These are phyloP conservation scores for Skeletonema potamos DNA, from an alignment of 108 stramenopile species.

Conservation along the genomic window DNA sequence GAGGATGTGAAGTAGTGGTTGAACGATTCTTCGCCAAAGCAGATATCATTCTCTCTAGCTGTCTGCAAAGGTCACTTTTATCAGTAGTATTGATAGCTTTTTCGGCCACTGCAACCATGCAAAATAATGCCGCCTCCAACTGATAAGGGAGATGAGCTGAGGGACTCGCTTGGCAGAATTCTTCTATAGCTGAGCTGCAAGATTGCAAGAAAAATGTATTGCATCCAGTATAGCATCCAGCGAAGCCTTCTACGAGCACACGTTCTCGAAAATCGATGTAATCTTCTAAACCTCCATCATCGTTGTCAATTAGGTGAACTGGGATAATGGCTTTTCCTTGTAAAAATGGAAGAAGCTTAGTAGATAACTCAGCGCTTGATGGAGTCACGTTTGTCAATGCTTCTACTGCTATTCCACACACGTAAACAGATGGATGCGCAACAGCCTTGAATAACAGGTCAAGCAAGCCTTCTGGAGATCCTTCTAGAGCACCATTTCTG, in stretches of 20 bases:
- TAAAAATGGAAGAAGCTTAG: conserved; percentile 60
- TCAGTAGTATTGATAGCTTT: conserved; percentile 33
- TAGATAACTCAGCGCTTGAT: conserved; percentile 43
- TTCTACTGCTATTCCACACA: conserved; percentile 62
- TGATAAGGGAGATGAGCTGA: conserved; percentile 60
- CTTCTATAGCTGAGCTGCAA: conserved; percentile 73
- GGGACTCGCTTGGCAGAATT: conserved; percentile 53
- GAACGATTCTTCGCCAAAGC: conserved; percentile 50
- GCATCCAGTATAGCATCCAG: conserved; percentile 54
- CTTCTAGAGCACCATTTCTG: conserved; percentile 16
- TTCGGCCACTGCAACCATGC: conserved; percentile 53
- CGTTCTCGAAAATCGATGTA: conserved; percentile 62
- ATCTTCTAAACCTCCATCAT: conserved; percentile 52
- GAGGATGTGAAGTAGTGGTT: conserved; percentile 47
- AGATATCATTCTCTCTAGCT: conserved; percentile 46
- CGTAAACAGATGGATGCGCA: conserved; percentile 63
- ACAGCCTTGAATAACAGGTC: conserved; percentile 67
- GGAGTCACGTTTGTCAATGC: conserved; percentile 42
- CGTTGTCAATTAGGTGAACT: conserved; percentile 32
- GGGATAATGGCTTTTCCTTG: conserved; percentile 81
- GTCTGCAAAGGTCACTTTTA: conserved; percentile 3
- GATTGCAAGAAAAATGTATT: conserved; percentile 57
- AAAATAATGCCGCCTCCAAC: conserved; percentile 77
- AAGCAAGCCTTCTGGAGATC: conserved; percentile 46
- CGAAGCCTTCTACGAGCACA: conserved; percentile 51